Evolutionary conservation across 108 stramenopile genomes (phyloP).

Genomic region (Discostella stelligeroides): DNA sequence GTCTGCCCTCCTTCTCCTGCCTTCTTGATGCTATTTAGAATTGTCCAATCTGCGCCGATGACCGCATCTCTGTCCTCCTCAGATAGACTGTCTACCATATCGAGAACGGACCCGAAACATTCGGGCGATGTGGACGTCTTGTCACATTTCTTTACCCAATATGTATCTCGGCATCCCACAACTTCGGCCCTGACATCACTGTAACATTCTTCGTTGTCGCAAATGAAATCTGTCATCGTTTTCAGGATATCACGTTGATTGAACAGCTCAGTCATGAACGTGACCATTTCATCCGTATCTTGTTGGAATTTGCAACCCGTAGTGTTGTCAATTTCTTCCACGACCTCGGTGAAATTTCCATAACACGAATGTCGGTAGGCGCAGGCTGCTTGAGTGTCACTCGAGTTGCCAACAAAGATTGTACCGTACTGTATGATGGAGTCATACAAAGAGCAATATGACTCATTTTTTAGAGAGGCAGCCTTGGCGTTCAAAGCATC

Average conservation of each 20-base stretch:
- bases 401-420: neutral
- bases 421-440: neutral
- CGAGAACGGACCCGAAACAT: neutral
- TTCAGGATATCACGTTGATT: neutral
- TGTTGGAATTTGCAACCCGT: neutral
- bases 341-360: conserved; percentile 1
- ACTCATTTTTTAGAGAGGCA: neutral
- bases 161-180: neutral
- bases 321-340: neutral
- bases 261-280: neutral
- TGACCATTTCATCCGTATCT: neutral
- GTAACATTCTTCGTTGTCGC: neutral
- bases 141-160: neutral
- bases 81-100: neutral
- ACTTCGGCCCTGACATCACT: neutral
- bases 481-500: neutral
- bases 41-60: neutral
- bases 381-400: neutral
- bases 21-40: neutral
- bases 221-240: conserved; percentile 1
- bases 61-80: neutral
- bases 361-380: neutral
- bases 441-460: neutral
- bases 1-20: too few species aligned
- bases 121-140: neutral